Base-by-base conservation (phyloP, 2,329 filamentous ascomycete species). In the Aureobasidium sp. region DNA sequence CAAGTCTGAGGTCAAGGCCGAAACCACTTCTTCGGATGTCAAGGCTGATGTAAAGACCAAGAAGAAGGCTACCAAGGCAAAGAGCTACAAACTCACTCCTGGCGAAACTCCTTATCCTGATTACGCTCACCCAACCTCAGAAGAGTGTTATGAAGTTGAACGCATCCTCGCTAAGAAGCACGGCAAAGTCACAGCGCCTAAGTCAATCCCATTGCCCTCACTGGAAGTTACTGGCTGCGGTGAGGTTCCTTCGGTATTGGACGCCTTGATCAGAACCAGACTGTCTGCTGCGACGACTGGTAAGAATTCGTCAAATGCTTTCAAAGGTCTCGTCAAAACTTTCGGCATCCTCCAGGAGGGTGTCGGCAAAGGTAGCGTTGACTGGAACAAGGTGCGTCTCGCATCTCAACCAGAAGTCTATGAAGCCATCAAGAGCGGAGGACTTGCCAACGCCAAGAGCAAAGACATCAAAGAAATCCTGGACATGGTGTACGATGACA, bases 401-500 rank as follows among this genome's bases (percentile, higher is more conserved):
- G 83, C 85, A 1, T 72, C 82, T 1, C 70, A 82, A 5, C 77
- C 81, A 42, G 82, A 87, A 6, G 77, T 94, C n/a, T 83, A 82
- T 49, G 76, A 86, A 55, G 83, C 88, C 0, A 91, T 94, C 68
- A 85, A 84, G 66, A 74, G 76, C 8, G 89, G 89, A 10, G 91
- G 91, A 0, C 77, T 92, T 2, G 87, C 85, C 2, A 81, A 82
- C n/a, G 78, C 79, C 16, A 94, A 92, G 73, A 86, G 84, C 63
- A 85, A 81, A 58, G 79, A 86, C 66, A 90, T 95, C 68, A 91
- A 92, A 71, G 74, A 75, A 16, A 90, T 90, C 39, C 77, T 95
- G 9, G 82, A 90, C 57, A 84, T 85, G 73, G 87, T 91, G 0
- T 85, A 88, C 68, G 76, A 84, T 48, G 85, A 90, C 66, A 90